Base-by-base conservation (phyloP, 129 eudicot genomes). In the Flaveria ramosissima region DNA sequence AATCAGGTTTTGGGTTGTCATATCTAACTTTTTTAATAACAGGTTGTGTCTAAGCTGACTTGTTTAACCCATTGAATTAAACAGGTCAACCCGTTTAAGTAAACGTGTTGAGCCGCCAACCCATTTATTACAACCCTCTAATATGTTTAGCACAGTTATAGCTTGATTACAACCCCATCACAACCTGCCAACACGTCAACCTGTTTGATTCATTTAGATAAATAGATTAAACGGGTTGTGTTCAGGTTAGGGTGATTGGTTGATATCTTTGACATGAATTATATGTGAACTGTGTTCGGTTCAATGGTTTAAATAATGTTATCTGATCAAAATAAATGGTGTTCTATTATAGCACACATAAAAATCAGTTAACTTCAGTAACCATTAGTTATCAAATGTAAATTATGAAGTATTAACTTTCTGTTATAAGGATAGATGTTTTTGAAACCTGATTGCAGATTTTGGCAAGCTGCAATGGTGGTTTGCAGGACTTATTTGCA, bases 401-500 rank as follows among this genome's bases (percentile, higher is more conserved):
- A 48, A 27, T n/a, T 47, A 9, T 71, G 7, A 21, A 5, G 8
- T 6, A 17, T 32, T 60, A 39, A 26, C 24, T 71, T 61, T 46
- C 39, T 32, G 51, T 59, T 30, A 8, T 36, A 72, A 30, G 17
- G 43, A 24, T 72, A 0, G 47, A n/a, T 52, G 64, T 59, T 74
- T 42, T 26, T 77, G 69, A 68, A 77, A 69, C 61, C 60, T 78
- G 72, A 19, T 60, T 46, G 72, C 82, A 78, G 82, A 48, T 71
- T 46, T 32, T 32, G 76, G 51, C 51, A 70, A 60, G 71, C 77
- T 78, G 77, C 82, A 78, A 60, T 78, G 72, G 55, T 78, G 66
- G 55, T 71, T 78, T 71, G 73, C 41, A 3, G 68, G 53, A 48
- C 77, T 60, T 62, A 48, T 62, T 21, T 78, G 82, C 77, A 59